phyloP scores from a whole-genome alignment of 2,329 filamentous ascomycete genomes.

The Trichoderma sp. region DNA sequence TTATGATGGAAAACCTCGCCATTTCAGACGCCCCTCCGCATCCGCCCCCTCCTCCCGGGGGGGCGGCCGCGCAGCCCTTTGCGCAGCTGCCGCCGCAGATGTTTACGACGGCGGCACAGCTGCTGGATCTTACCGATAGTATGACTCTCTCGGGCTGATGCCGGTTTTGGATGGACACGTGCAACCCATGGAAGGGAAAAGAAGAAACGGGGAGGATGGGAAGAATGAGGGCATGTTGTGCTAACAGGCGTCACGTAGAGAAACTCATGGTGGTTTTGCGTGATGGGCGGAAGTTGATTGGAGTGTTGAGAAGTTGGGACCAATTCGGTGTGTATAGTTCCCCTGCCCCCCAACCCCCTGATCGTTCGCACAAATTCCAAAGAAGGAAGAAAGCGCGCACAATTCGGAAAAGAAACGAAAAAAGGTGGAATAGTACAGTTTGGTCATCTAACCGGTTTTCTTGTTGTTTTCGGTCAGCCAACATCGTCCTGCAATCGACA shows the following conservation, averaged over 20 bases:
- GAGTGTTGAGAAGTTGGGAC: slow-evolving; percentile 93
- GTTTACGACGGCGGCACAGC: slow-evolving; percentile 96
- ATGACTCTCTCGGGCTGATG: slow-evolving; percentile 45
- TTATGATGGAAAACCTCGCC: slow-evolving; percentile 57
- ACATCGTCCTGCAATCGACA: slow-evolving; percentile 91
- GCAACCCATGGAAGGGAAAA: background rate
- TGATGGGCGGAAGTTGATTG: slow-evolving; percentile 91
- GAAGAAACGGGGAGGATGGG: background rate
- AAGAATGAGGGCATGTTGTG: background rate
- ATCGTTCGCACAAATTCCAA: no score
- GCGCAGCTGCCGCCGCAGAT: slow-evolving; percentile 85
- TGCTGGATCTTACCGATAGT: slow-evolving; percentile 97
- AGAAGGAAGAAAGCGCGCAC: background rate
- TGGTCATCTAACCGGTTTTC: background rate
- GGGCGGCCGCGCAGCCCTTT: slow-evolving; percentile 49
- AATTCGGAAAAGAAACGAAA: background rate
- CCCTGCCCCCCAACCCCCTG: background rate
- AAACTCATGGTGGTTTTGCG: slow-evolving; percentile 91
- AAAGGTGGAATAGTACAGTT: background rate
- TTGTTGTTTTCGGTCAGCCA: slow-evolving; percentile 59
- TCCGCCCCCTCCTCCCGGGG: slow-evolving; percentile 36
- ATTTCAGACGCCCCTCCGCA: slow-evolving; percentile 52
- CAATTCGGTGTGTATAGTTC: slow-evolving; percentile 76
- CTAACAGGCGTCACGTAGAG: slow-evolving; percentile 59
- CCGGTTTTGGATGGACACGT: background rate